A percentile compares a stretch with the other conserved stretches of the same genome.
Evolutionary conservation across 805 yeast genomes (phyloP).

Genomic region (Teunomyces funiuensis): DNA sequence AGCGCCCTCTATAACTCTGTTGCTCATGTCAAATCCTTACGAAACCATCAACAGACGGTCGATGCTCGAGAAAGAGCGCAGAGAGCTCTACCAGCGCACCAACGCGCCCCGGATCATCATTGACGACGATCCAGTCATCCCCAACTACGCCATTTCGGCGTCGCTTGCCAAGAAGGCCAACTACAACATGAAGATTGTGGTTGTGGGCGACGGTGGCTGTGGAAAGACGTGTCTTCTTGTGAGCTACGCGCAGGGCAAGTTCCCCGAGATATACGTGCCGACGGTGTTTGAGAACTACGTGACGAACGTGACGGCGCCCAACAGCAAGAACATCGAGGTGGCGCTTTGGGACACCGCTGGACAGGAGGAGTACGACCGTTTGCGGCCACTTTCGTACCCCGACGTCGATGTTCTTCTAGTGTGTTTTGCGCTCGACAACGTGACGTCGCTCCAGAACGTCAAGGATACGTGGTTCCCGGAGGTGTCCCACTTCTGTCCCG

Average conservation of each 20-base stretch:
- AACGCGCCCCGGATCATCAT: conserved; percentile 29
- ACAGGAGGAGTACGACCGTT: conserved; percentile 80
- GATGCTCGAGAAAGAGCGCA: conserved; percentile 19
- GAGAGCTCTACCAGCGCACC: conserved; percentile 21
- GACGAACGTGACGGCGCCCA: conserved; percentile 61
- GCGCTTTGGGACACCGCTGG: conserved; percentile 92
- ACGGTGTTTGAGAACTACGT: conserved; percentile 81
- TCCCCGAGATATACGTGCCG: conserved; percentile 75
- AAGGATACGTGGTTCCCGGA: conserved; percentile 88
- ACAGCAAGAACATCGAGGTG: conserved; percentile 70
- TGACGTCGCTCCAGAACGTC: conserved; percentile 66
- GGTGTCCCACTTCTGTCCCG: conserved; percentile 78
- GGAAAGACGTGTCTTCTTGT: conserved; percentile 81
- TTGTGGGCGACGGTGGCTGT: conserved; percentile 88
- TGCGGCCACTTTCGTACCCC: conserved; percentile 76
- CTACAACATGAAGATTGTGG: conserved; percentile 58
- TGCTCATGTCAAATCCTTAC: conserved; percentile 23
- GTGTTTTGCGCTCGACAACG: conserved; percentile 70
- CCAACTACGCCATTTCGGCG: conserved; percentile 31
- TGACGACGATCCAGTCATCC: conserved; percentile 38
- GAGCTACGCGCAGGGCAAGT: conserved; percentile 67
- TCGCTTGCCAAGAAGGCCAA: conserved; percentile 17
- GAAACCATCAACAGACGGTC: conserved; percentile 24
- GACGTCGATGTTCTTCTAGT: conserved; percentile 74
- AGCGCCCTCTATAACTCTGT: not conserved